phyloP scores from a whole-genome alignment of 345 rosid species.

The Syzygium oleosum region DNA sequence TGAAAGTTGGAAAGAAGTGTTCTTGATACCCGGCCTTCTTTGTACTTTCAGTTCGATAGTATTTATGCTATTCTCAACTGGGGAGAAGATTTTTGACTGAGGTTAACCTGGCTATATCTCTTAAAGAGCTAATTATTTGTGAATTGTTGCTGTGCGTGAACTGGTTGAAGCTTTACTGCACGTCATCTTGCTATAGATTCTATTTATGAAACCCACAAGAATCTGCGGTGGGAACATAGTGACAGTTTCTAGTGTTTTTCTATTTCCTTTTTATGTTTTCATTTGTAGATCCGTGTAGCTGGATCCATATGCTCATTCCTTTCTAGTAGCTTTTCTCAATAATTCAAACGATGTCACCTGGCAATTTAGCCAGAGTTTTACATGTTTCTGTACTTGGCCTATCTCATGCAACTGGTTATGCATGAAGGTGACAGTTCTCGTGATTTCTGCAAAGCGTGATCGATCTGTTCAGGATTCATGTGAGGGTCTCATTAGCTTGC shows the following conservation, averaged over 20 bases:
- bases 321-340: not conserved
- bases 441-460: not conserved
- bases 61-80: constrained; percentile 74
- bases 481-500: not conserved
- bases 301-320: not conserved
- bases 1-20: constrained; percentile 90
- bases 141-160: not conserved
- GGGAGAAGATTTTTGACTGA: constrained; percentile 96
- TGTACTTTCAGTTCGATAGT: constrained; percentile 71
- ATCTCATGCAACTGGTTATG: not conserved
- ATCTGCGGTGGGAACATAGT: not conserved
- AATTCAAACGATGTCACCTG: not conserved
- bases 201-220: not conserved
- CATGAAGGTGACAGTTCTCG: not conserved
- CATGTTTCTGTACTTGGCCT: not conserved
- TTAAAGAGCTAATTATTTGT: not conserved
- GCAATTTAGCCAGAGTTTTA: not conserved
- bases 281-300: not conserved
- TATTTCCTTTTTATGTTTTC: not conserved
- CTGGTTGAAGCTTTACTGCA: not conserved
- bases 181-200: not conserved
- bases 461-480: not conserved
- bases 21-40: constrained; percentile 79
- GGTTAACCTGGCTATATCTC: not conserved
- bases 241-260: not conserved